These are phyloP conservation scores for Hyaloscypha finlandica DNA, from an alignment of 495 filamentous ascomycete genomes.

Conservation along the genomic window DNA sequence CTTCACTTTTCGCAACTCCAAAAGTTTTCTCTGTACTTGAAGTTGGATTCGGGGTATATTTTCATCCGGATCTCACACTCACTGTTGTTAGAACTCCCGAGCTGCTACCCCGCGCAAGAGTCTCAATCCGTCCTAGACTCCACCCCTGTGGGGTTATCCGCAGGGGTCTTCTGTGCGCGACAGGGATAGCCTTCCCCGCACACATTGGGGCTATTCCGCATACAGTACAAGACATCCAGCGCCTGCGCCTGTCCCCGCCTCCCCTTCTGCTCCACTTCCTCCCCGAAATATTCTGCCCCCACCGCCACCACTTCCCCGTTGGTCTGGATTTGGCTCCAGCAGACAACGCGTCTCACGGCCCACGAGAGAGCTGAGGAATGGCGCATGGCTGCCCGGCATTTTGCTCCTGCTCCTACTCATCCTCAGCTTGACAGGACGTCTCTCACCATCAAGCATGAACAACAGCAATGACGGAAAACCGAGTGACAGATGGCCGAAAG, in stretches of 20 bases:
- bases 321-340: background rate
- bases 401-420: background rate
- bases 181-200: background rate
- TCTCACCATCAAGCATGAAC: background rate
- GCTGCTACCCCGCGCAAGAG: background rate
- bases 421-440: background rate
- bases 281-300: background rate
- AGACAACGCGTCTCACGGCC: background rate
- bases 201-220: background rate
- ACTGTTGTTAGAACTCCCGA: background rate
- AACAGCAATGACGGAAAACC: constrained; percentile 11
- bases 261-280: background rate
- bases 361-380: background rate
- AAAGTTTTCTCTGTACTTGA: background rate
- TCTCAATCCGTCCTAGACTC: background rate
- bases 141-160: background rate
- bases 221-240: background rate
- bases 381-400: background rate
- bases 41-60: background rate
- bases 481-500: constrained; percentile 1
- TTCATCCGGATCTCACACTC: background rate
- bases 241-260: background rate
- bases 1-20: background rate
- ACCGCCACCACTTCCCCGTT: background rate
- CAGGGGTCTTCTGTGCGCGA: background rate